Percentiles rank a stretch among this genome's conserved stretches.
Evolutionary conservation across 2,329 filamentous ascomycete species (phyloP).

Genomic region (Colletotrichum lini): DNA sequence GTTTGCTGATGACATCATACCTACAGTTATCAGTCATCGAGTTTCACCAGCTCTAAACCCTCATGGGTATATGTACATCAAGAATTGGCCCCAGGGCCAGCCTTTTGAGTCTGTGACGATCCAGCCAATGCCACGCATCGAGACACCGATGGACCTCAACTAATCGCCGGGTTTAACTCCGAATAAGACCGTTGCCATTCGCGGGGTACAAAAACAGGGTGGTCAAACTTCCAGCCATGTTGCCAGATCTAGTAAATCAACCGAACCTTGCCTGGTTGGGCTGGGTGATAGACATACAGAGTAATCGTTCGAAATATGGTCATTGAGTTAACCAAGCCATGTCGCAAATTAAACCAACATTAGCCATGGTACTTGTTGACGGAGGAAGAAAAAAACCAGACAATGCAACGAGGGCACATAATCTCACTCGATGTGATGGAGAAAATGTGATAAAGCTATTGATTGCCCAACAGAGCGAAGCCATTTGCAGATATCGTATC

Average conservation of each 20-base stretch:
- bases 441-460: too few relatives aligned
- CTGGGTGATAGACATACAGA: neutral
- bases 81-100: slow-evolving; percentile 16
- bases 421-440: neutral
- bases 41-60: neutral
- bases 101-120: slow-evolving; percentile 20
- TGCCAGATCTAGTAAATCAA: too few relatives aligned
- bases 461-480: neutral
- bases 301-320: too few relatives aligned
- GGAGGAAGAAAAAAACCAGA: neutral
- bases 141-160: neutral
- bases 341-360: neutral
- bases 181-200: neutral
- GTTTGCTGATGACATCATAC: slow-evolving; percentile 25
- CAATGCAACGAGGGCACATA: neutral
- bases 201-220: neutral
- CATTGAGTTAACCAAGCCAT: neutral
- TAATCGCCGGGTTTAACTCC: slow-evolving; percentile 22
- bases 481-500: neutral
- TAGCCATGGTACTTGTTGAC: too few relatives aligned
- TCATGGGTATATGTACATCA: slow-evolving; percentile 32
- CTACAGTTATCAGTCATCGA: slow-evolving; percentile 3
- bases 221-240: neutral
- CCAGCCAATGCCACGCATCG: slow-evolving; percentile 16
- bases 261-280: neutral